Conservation (phyloP, 2,329 filamentous ascomycete species). For the Decorospora gaudefroyi region DNA sequence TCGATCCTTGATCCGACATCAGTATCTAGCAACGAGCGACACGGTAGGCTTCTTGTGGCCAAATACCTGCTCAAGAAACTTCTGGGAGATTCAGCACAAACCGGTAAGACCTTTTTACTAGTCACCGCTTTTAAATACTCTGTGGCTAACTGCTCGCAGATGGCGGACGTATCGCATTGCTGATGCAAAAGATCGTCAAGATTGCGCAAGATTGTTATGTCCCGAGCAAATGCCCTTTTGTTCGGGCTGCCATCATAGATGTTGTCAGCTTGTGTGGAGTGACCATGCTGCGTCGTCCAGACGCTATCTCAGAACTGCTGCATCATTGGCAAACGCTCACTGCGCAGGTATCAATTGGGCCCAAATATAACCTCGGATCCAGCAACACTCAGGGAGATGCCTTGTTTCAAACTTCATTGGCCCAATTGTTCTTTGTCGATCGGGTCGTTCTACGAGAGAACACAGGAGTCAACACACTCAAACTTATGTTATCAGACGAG, state of each 20-base stretch:
- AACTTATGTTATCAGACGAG: constrained; percentile 16
- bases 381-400: constrained; percentile 15
- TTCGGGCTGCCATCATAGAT: constrained; percentile 46
- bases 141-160: constrained; percentile 15
- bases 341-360: constrained; percentile 24
- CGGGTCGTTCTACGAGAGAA: constrained; percentile 29
- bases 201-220: constrained; percentile 23
- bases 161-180: constrained; percentile 18
- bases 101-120: constrained; percentile 14
- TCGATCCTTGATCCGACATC: constrained; percentile 24
- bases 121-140: background rate
- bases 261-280: constrained; percentile 38
- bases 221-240: constrained; percentile 37
- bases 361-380: constrained; percentile 21
- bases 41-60: constrained; percentile 39
- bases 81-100: constrained; percentile 15
- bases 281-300: constrained; percentile 25
- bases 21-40: constrained; percentile 21
- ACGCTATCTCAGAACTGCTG: constrained; percentile 21
- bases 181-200: constrained; percentile 28
- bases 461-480: constrained; percentile 14
- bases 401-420: constrained; percentile 28
- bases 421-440: constrained; percentile 33
- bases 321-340: constrained; percentile 30
- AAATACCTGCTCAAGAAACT: constrained; percentile 41